These are phyloP conservation scores for Chytriomyces sp. DNA, from an alignment of 192 early-diverging fungal genomes.

Conservation along the genomic window DNA sequence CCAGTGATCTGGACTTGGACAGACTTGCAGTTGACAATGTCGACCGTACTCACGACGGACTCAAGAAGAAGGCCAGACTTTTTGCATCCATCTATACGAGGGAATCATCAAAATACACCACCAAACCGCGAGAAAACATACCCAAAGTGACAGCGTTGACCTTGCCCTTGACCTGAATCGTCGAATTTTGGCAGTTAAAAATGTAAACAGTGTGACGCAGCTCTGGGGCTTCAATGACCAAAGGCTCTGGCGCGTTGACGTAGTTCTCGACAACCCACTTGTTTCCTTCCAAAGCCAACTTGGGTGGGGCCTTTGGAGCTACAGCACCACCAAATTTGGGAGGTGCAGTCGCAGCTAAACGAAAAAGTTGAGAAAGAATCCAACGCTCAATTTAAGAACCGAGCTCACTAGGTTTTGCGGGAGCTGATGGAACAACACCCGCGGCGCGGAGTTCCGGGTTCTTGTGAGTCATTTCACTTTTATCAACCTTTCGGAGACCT, in stretches of 20 bases:
- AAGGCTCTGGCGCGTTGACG: conserved; percentile 59
- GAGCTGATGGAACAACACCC: conserved; percentile 54
- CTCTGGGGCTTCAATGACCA: conserved; percentile 80
- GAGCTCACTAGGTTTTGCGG: conserved; percentile 4
- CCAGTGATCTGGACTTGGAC: conserved; percentile 85
- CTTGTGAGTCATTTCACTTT: conserved; percentile 98
- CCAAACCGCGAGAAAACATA: too few relatives aligned
- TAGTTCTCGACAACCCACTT: conserved; percentile 96
- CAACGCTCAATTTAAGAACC: not conserved
- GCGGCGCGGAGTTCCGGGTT: conserved; percentile 84
- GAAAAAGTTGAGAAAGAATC: not conserved
- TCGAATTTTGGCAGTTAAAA: conserved; percentile 90
- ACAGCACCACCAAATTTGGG: conserved; percentile 34
- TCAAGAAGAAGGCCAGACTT: conserved; percentile 87
- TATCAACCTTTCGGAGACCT: conserved; percentile 94
- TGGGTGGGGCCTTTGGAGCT: conserved; percentile 73
- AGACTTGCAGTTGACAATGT: conserved; percentile 89
- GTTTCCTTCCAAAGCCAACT: conserved; percentile 79
- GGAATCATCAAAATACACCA: not conserved
- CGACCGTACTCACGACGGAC: conserved; percentile 81
- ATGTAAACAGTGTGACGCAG: conserved; percentile 91
- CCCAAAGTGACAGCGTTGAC: conserved; percentile 90
- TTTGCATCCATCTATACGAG: conserved; percentile 73
- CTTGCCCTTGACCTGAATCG: conserved; percentile 90
- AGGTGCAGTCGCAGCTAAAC: conserved; percentile 51